A percentile compares a stretch with the other conserved stretches of the same genome.
phyloP scores from a whole-genome alignment of 2,329 filamentous ascomycete species.

The Alternaria dauci region DNA sequence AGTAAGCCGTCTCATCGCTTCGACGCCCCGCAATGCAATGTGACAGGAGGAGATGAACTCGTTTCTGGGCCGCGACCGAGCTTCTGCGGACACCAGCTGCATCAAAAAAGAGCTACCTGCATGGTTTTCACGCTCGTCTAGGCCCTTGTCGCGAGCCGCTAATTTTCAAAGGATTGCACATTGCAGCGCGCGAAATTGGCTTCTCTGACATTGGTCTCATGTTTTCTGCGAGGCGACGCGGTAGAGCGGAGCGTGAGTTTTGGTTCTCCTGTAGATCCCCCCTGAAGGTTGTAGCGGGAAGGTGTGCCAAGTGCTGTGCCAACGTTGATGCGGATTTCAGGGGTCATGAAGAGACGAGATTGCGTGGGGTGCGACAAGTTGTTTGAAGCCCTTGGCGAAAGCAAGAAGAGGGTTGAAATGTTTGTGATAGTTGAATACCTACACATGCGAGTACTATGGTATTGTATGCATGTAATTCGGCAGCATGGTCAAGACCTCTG shows the following conservation, averaged over 20 bases:
- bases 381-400: neutral
- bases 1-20: neutral
- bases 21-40: neutral
- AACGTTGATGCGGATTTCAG: conserved; percentile 6
- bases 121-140: neutral
- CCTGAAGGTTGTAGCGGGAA: conserved; percentile 9
- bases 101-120: neutral
- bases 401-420: neutral
- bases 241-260: conserved; percentile 6
- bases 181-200: conserved; percentile 2
- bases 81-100: neutral
- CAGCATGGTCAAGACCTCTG: neutral
- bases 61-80: conserved; percentile 4
- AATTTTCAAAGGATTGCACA: neutral
- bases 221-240: neutral
- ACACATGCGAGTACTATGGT: neutral
- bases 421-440: neutral
- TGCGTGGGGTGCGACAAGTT: neutral
- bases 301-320: conserved; percentile 14
- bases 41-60: conserved; percentile 6
- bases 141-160: neutral
- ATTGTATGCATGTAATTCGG: neutral
- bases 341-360: conserved; percentile 8
- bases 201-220: neutral
- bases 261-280: conserved; percentile 22